A percentile compares a stretch with the other conserved stretches of the same genome.
phyloP scores from a whole-genome alignment of 257 asterid species.

The Nicotiana sylvestris region DNA sequence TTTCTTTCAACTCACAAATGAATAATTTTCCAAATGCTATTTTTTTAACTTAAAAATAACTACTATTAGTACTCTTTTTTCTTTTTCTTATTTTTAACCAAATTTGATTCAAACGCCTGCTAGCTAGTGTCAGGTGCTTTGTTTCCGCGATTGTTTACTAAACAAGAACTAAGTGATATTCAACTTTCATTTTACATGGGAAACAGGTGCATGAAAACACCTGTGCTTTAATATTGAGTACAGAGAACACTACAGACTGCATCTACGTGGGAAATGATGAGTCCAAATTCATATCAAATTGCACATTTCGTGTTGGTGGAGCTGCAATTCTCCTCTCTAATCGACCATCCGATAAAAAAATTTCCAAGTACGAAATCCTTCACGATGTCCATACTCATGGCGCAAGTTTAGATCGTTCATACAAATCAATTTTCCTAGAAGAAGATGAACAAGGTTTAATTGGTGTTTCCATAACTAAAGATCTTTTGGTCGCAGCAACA shows the following conservation, averaged over 20 bases:
- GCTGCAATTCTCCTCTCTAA: slow-evolving; percentile 37
- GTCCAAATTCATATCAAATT: slow-evolving; percentile 43
- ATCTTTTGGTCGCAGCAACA: slow-evolving; percentile 36
- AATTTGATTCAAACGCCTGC: neutral
- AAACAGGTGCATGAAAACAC: slow-evolving; percentile 29
- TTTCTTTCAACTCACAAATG: no score
- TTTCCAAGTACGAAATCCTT: slow-evolving; percentile 33
- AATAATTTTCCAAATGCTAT: neutral
- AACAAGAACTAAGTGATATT: neutral
- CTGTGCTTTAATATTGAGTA: slow-evolving; percentile 35
- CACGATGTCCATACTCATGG: slow-evolving; percentile 35
- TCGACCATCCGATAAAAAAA: slow-evolving; percentile 13
- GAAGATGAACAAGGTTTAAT: slow-evolving; percentile 27
- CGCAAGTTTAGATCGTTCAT: slow-evolving; percentile 32
- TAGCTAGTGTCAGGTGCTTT: no score
- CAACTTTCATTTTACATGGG: neutral
- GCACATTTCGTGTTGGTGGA: slow-evolving; percentile 42
- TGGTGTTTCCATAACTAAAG: slow-evolving; percentile 38
- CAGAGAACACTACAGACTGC: slow-evolving; percentile 40
- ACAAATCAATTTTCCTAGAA: slow-evolving; percentile 34
- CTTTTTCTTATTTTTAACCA: neutral
- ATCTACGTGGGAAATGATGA: slow-evolving; percentile 40
- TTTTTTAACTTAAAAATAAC: no score
- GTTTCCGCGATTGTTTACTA: neutral
- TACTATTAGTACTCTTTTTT: no score